These are phyloP conservation scores for Globisporangium cylindrosporum DNA, from an alignment of 352 stramenopile species.

Conservation along the genomic window DNA sequence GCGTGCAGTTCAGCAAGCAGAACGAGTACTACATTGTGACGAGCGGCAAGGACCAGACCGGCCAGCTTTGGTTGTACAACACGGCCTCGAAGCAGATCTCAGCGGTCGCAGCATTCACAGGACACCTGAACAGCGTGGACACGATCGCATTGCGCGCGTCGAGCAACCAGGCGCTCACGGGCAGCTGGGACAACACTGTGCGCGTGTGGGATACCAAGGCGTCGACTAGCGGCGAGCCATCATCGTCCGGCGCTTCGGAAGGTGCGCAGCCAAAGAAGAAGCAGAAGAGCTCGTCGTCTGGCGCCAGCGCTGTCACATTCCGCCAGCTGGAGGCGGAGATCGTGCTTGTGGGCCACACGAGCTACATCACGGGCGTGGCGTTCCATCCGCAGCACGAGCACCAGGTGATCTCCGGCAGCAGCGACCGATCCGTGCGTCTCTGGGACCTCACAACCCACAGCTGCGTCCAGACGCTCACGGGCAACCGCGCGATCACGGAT, in stretches of 20 bases:
- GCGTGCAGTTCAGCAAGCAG: conserved; percentile 28
- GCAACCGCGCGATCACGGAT: conserved; percentile 71
- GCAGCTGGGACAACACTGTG: conserved; percentile 86
- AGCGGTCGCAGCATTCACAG: conserved; percentile 51
- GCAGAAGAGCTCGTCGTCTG: conserved; percentile 35
- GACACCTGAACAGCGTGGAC: conserved; percentile 85
- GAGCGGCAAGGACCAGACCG: conserved; percentile 76
- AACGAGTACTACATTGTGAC: conserved; percentile 65
- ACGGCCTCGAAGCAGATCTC: conserved; percentile 34
- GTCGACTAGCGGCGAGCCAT: conserved; percentile 14
- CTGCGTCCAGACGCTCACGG: conserved; percentile 68
- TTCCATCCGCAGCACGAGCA: conserved; percentile 61
- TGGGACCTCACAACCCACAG: conserved; percentile 78
- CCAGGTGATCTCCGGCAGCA: conserved; percentile 58
- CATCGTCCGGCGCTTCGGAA: conserved; percentile 3
- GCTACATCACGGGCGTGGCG: conserved; percentile 66
- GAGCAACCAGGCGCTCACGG: conserved; percentile 50
- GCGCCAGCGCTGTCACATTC: conserved; percentile 44
- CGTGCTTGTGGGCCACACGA: conserved; percentile 77
- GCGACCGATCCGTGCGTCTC: conserved; percentile 71
- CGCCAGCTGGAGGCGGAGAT: conserved; percentile 70
- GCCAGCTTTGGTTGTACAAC: conserved; percentile 63
- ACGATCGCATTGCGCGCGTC: conserved; percentile 36
- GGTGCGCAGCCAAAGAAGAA: conserved; percentile 64
- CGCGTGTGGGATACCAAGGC: conserved; percentile 54